Evolutionary conservation across 306 rosid genomes (phyloP).

Genomic region (Oxytropis ochrocephala): DNA sequence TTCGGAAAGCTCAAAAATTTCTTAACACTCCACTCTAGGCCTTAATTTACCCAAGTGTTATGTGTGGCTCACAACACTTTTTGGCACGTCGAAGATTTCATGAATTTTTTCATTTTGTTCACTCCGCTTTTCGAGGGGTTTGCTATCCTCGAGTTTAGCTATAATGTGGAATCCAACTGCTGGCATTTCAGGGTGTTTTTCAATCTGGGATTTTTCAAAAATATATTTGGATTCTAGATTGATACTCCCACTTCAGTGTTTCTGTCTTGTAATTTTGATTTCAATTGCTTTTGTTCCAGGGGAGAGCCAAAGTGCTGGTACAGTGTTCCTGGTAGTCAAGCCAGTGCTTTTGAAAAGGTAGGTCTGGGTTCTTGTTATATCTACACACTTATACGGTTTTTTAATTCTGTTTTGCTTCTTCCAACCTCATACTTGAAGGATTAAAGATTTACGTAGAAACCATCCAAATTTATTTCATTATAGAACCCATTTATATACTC

Average conservation of each 20-base stretch:
- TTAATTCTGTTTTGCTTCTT: conserved; percentile 12
- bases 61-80: not conserved
- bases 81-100: not conserved
- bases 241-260: not conserved
- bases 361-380: conserved; percentile 18
- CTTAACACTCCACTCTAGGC: not conserved
- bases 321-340: conserved; percentile 92
- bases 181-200: not conserved
- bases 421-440: conserved; percentile 8
- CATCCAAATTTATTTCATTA: conserved; percentile 6
- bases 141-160: not conserved
- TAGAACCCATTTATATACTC: not conserved
- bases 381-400: not conserved
- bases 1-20: not conserved
- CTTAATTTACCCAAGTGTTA: not conserved
- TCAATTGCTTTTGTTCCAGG: conserved; percentile 53
- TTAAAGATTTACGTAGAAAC: not conserved
- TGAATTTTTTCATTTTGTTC: not conserved
- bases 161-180: conserved; percentile 1
- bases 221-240: conserved; percentile 5
- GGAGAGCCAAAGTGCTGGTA: conserved; percentile 99
- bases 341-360: conserved; percentile 89
- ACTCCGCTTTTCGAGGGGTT: not conserved
- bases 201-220: not conserved
- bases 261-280: not conserved